phyloP scores from a whole-genome alignment of 768 basidiomycete genomes.

The Multifurca ochricompacta region DNA sequence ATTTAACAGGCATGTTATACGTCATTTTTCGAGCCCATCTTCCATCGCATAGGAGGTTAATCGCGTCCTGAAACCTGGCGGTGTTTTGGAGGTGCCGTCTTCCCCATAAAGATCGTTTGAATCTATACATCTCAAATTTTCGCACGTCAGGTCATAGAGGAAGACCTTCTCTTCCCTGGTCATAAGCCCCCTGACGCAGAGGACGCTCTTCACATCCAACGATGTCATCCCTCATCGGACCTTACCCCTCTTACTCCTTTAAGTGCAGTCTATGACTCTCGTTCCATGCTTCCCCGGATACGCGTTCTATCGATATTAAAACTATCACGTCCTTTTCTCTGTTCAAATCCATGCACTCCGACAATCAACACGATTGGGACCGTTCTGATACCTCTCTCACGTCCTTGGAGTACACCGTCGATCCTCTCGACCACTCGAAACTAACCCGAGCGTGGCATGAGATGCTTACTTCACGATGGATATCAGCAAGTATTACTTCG shows the following conservation, averaged over 20 bases:
- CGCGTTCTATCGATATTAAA: background rate
- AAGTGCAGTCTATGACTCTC: background rate
- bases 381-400: background rate
- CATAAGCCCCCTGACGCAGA: slow-evolving; percentile 5
- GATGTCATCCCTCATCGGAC: background rate
- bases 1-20: background rate
- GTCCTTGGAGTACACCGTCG: background rate
- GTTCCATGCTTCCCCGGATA: background rate
- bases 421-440: slow-evolving; percentile 18
- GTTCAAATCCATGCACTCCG: background rate
- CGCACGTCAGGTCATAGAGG: slow-evolving; percentile 52
- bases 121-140: background rate
- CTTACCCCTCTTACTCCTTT: background rate
- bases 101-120: background rate
- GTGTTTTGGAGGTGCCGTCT: slow-evolving; percentile 49
- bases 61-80: slow-evolving; percentile 57
- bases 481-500: slow-evolving; percentile 15
- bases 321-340: background rate
- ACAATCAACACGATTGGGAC: background rate
- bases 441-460: slow-evolving; percentile 18
- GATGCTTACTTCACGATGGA: slow-evolving; percentile 18
- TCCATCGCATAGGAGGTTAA: slow-evolving; percentile 46
- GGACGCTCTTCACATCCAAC: background rate
- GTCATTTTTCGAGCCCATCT: slow-evolving; percentile 17
- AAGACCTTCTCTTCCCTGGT: slow-evolving; percentile 65